Percentiles rank a stretch among this genome's conserved stretches.
These are phyloP conservation scores for Phytophthora capsici DNA, from an alignment of 352 stramenopile species.

Conservation along the genomic window DNA sequence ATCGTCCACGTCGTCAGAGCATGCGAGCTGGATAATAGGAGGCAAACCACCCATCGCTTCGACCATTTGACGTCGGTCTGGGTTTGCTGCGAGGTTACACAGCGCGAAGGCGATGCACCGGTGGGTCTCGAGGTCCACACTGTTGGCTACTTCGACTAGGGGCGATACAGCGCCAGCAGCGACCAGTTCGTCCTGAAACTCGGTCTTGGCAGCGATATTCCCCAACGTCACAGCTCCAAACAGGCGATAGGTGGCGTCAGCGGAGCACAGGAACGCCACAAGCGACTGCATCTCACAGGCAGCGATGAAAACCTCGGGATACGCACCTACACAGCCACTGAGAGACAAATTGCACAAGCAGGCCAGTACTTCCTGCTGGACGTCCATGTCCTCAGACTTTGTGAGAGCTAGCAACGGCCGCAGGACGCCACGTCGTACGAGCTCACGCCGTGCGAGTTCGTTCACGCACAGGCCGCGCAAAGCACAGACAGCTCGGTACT, in stretches of 20 bases:
- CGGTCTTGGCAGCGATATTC: slow-evolving; percentile 90
- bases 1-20: slow-evolving; percentile 88
- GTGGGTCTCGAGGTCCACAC: slow-evolving; percentile 94
- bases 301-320: slow-evolving; percentile 90
- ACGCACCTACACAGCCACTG: slow-evolving; percentile 93
- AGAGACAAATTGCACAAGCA: slow-evolving; percentile 97
- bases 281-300: slow-evolving; percentile 92
- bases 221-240: slow-evolving; percentile 97
- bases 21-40: slow-evolving; percentile 96
- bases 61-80: slow-evolving; percentile 87
- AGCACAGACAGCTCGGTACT: slow-evolving; percentile 91
- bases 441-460: slow-evolving; percentile 81
- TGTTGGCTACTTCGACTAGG: slow-evolving; percentile 93
- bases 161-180: slow-evolving; percentile 88
- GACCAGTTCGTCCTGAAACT: slow-evolving; percentile 86
- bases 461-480: slow-evolving; percentile 94
- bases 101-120: slow-evolving; percentile 96
- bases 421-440: slow-evolving; percentile 91
- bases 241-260: slow-evolving; percentile 94
- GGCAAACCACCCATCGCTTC: slow-evolving; percentile 92
- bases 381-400: slow-evolving; percentile 93
- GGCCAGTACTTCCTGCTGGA: slow-evolving; percentile 96
- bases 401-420: slow-evolving; percentile 90
- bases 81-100: slow-evolving; percentile 94
- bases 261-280: slow-evolving; percentile 95